A percentile compares a stretch with the other conserved stretches of the same genome.
These are phyloP conservation scores for Cladosporium phlei DNA, from an alignment of 2,329 filamentous ascomycete species.

Conservation along the genomic window DNA sequence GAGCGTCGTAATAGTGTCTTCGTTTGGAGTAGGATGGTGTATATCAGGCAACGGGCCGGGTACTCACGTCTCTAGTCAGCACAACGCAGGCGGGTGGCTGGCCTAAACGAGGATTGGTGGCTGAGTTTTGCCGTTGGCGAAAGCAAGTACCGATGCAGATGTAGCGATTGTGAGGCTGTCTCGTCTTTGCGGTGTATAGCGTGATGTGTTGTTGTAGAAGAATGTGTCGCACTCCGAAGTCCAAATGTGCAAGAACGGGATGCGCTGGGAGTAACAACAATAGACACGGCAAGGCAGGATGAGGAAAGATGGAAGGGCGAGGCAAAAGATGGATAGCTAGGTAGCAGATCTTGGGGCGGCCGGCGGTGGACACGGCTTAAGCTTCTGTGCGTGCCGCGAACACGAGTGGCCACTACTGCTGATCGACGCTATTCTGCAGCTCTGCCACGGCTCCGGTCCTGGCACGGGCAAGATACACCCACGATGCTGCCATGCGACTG, in stretches of 20 bases:
- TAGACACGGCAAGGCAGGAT: too few relatives aligned
- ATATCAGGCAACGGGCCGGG: neutral
- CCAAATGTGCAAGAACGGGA: too few relatives aligned
- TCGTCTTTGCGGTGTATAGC: too few relatives aligned
- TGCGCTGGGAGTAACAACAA: too few relatives aligned
- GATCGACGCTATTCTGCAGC: constrained; percentile 1
- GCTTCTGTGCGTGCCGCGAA: neutral
- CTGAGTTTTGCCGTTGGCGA: constrained; percentile 5
- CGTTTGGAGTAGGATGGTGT: too few relatives aligned
- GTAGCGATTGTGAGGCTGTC: too few relatives aligned
- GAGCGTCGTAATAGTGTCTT: neutral
- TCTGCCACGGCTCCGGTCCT: neutral
- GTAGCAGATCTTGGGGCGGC: constrained; percentile 4
- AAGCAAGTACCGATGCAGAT: too few relatives aligned
- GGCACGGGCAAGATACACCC: constrained; percentile 1
- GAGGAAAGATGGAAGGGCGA: too few relatives aligned
- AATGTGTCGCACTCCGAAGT: too few relatives aligned
- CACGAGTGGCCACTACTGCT: neutral
- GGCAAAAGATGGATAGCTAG: too few relatives aligned
- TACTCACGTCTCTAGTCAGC: constrained; percentile 6
- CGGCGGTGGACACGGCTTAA: neutral
- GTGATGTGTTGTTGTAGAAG: too few relatives aligned
- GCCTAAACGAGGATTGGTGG: constrained; percentile 8
- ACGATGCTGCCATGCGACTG: too few relatives aligned
- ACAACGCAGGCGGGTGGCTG: constrained; percentile 1